Base-by-base conservation (phyloP, 257 asterid species). In the Plantago elongata region DNA sequence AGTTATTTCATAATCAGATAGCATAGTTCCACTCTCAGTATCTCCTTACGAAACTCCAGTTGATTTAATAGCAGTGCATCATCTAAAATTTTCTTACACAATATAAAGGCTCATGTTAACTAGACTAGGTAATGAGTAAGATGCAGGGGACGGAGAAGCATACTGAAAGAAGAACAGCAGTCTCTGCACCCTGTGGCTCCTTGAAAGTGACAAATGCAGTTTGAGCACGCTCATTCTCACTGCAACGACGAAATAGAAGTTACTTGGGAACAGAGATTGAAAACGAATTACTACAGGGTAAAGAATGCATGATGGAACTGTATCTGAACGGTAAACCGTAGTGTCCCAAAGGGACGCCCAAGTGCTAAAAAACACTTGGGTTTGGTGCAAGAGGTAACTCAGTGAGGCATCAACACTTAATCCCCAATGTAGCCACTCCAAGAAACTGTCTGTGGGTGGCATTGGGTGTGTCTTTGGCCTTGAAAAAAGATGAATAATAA, bases 101-200 rank as follows among this genome's bases (percentile, higher is more conserved):
- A 46, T 22, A 47, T 18, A 12, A 37, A 0, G 40, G 4, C 5
- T 1, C 1, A 34, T 34, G 40, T 34, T 38, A 67, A 54, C 8
- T 17, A 7, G 11, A 42, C 43, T 9, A 38, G 57, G 29, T 11
- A 61, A 52, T 17, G 29, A 13, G 13, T 51, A 12, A 54, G 52
- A 48, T n/a, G 54, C 10, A 54, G 5, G 51, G 16, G 63, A 34
- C 40, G 7, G 8, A 34, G 40, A 73, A 69, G 75, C 64, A 47
- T 81, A 84, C 91, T 78, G 88, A 74, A 71, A 84, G 83, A 68
- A 84, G 90, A 54, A 80, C 84, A 18, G 90, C 90, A 62, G 85
- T 80, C 71, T 76, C 87, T 45, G 87, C 84, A 46, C 88, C 84
- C 74, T 78, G 79, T 27, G 73, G 48, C 65, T 84, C 91, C 78